Evolutionary conservation across 2,329 filamentous ascomycete species (phyloP), one percentile per base, ranked within the genome.

Genomic region (Aspergillus flavus): DNA sequence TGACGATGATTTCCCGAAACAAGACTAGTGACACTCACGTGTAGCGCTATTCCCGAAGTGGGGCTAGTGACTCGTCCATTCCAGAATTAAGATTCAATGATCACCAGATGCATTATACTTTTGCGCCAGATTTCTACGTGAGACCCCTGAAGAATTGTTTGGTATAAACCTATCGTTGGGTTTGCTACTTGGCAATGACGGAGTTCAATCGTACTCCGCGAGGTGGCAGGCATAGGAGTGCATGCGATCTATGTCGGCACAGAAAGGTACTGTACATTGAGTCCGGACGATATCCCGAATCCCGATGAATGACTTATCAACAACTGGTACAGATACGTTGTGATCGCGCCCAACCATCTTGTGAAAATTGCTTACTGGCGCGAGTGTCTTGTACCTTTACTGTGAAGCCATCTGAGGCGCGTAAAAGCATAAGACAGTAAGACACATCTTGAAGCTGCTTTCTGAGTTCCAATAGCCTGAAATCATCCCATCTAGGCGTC

Each of bases 321-420:
- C n/a, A 14, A 23, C 43, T 12, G 12, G 9, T 46, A 14, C 43
- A 73, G 72, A 72, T 73, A 28, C 71, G 71, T 48, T 73, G 72
- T 46, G 69, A 73, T 58, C 63, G 66, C 50, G 67, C 58, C 7
- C 66, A 68, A 26, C 72, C 72, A 12, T 68, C 71, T 19, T 73
- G 72, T 30, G 72, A 73, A 32, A 72, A 64, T 21, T 73, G 72
- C 46, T 63, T 62, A 52, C 54, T 71, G 34, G 71, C 68, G 10
- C 64, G 64, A 0, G 48, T 70, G 0, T 57, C 64, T 11, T 73
- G 72, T 61, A 63, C 62, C 7, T 73, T 73, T 28, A 69, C 68
- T 7, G 63, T 54, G 11, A 56, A 34, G 21, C 39, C 61, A 34
- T 23, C 21, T 21, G 64, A 64, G 23, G 61, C 63, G 12, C 66